phyloP scores from a whole-genome alignment of 345 rosid species.

The Schrenkiella parvula region DNA sequence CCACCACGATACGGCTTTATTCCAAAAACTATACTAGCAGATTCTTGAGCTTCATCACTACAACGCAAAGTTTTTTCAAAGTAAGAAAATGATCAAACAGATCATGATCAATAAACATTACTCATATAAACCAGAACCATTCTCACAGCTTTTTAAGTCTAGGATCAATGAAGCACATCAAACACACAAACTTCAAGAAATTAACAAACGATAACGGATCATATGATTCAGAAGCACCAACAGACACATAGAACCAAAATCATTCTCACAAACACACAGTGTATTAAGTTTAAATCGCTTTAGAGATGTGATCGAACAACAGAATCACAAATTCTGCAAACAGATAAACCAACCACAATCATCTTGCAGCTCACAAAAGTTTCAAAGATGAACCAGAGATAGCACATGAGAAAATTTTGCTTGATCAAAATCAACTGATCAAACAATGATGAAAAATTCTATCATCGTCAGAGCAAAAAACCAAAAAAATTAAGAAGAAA shows the following conservation, averaged over 20 bases:
- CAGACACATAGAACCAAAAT: background rate
- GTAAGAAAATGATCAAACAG: background rate
- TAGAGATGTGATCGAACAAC: background rate
- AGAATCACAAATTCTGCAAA: background rate
- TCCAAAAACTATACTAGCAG: background rate
- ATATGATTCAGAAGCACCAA: background rate
- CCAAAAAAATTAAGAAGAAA: background rate
- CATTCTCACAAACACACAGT: background rate
- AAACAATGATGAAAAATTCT: background rate
- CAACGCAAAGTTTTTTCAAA: background rate
- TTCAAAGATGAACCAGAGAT: background rate
- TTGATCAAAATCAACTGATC: background rate
- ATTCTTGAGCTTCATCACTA: background rate
- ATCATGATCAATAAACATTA: slow-evolving; percentile 1
- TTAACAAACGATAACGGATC: background rate
- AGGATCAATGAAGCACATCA: background rate
- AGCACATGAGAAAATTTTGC: background rate
- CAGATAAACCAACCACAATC: background rate
- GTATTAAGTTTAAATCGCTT: background rate
- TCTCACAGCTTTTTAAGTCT: background rate
- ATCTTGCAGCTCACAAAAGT: background rate
- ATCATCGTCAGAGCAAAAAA: background rate
- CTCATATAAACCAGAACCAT: background rate
- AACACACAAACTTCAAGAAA: background rate
- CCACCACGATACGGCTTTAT: background rate